Base-by-base conservation (phyloP, 2,329 filamentous ascomycete genomes). In the Elsinoe fawcettii region DNA sequence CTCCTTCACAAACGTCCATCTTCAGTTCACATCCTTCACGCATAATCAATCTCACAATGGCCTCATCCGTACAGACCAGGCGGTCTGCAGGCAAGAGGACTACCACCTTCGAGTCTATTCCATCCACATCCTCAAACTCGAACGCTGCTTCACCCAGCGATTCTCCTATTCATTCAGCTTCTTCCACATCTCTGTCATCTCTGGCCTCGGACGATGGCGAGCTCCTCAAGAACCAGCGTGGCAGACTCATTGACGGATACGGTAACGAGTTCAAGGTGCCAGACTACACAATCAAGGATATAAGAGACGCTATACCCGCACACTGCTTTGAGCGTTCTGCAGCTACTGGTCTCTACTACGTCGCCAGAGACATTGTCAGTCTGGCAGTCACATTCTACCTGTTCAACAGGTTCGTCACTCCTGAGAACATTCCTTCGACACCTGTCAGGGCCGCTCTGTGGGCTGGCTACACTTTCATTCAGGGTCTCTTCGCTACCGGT, bases 241-340 rank as follows among this genome's bases (percentile, higher is more conserved):
- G 82, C 66, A 83, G 85, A 71, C 82, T 99, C 64, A 68, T 93
- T 63, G 91, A 99, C 76, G 92, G 90, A 11, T 93, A 95, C 72
- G 93, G 93, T 74, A 96, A 97, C 74, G 82, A 90, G 68, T 99
- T 99, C 78, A 80, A 89, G 73, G 80, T 95, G 58, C 93, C 93
- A 64, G 86, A 97, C 75, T 99, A 87, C 79, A 95, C 90, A 70
- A 95, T 99, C 81, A 96, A 96, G 80, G 83, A 99, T 70, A 92
- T 99, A 70, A 86, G 90, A 68, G 88, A 96, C 75, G 93, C 93
- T 71, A 99, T 99, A 65, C 93, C 93, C 63, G 90, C 91, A 75
- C 93, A 96, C 80, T 99, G 93, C 82, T 97, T 87, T 74, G 80
- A 96, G 78, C 87, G 93, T 60, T 95, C 89, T 47, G 88, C 82